Evolutionary conservation across 495 filamentous ascomycete species (phyloP), one percentile per base, ranked within the genome.

Genomic region (Hypoxylon lienhwacheense): DNA sequence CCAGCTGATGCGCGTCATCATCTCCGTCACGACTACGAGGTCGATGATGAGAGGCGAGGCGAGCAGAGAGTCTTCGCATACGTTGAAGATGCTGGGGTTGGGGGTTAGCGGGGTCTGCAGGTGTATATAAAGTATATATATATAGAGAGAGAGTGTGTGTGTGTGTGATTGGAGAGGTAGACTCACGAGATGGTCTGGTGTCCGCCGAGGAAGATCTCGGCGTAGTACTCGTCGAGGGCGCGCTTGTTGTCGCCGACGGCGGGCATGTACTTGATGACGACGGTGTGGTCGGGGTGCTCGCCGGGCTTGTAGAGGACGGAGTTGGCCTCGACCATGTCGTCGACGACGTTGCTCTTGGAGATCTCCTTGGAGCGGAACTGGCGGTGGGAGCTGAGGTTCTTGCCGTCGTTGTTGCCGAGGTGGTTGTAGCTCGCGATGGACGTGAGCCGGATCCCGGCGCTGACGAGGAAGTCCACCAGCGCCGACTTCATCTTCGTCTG

Each of bases 401-500:
- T 96, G 78, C 93, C 93, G 69, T 98, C 93, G 67, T 98, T 98
- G 81, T 98, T 98, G 66, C 93, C 93, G 39, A 98, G 86, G 75
- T 97, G 95, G 81, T 98, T 98, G 83, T 97, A 98, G 77, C 88
- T 93, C 62, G 93, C 89, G 73, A 98, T 97, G 45, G 95, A 96
- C 45, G 95, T 98, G 62, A 98, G 85, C 81, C 96, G 96, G 81
- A 98, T 96, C 69, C 93, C 93, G 47, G 93, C 95, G 71, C 85
- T 96, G 85, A 98, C 93, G 64, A 98, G 74, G 80, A 98, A 98
- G 76, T 98, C 93, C 12, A 97, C 95, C 12, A 98, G 84, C 14
- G 95, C 95, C 29, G 91, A 96, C 74, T 98, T 98, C 93, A 98
- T 98, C 85, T 98, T 98, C 65, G 93, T 98, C 81, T 98, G 93